Evolutionary conservation across 2,329 filamentous ascomycete genomes (phyloP).

Genomic region (Fusarium sp.): DNA sequence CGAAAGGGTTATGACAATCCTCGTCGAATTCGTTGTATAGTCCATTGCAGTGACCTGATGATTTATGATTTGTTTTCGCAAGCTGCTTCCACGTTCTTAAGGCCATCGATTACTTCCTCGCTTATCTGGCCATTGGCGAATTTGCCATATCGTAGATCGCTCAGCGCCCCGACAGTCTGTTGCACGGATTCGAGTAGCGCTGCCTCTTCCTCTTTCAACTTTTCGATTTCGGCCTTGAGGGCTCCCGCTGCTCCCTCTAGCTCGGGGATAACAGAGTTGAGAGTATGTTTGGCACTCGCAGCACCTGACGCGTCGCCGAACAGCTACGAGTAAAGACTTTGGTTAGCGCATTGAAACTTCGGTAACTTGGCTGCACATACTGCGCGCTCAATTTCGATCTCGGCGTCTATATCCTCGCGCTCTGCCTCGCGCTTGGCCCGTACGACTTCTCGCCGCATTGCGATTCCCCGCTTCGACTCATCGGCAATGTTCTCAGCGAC

Average conservation of each 20-base stretch:
- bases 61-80: constrained; percentile 67
- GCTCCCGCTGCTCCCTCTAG: constrained; percentile 77
- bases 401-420: constrained; percentile 71
- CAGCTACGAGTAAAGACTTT: constrained; percentile 61
- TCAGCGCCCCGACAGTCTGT: constrained; percentile 79
- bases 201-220: constrained; percentile 75
- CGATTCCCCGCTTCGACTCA: constrained; percentile 74
- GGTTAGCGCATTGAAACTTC: not conserved
- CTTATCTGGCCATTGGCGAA: constrained; percentile 75
- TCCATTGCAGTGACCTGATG: constrained; percentile 36
- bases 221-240: constrained; percentile 77
- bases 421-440: constrained; percentile 67
- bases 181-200: constrained; percentile 72
- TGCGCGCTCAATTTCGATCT: constrained; percentile 73
- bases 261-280: constrained; percentile 75
- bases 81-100: constrained; percentile 69
- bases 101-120: constrained; percentile 76
- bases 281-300: constrained; percentile 69
- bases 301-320: constrained; percentile 67
- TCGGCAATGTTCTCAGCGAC: constrained; percentile 75
- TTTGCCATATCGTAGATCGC: constrained; percentile 86
- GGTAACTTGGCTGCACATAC: constrained; percentile 55
- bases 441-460: constrained; percentile 70
- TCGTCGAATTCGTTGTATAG: constrained; percentile 24
- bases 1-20: constrained; percentile 19